phyloP scores from a whole-genome alignment of 2,329 filamentous ascomycete genomes.

The Cryphonectria carpinicola region DNA sequence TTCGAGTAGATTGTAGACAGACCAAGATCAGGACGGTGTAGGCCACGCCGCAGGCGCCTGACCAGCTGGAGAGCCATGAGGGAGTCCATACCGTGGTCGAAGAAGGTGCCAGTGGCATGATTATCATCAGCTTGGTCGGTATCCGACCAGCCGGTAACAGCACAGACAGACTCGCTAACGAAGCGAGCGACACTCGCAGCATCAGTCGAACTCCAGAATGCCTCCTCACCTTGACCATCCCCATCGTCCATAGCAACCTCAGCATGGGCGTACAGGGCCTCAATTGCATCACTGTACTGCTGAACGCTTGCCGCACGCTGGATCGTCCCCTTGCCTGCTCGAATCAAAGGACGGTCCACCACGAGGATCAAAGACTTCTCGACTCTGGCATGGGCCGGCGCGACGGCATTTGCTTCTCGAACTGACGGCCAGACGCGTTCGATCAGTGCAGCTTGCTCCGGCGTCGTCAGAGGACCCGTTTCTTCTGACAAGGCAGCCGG shows the following conservation, averaged over 20 bases:
- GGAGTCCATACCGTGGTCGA: conserved; percentile 32
- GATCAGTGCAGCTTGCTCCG: conserved; percentile 33
- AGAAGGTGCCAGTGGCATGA: conserved; percentile 22
- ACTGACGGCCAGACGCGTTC: conserved; percentile 20
- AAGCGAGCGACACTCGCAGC: neutral
- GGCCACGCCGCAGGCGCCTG: conserved; percentile 9
- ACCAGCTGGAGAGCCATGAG: conserved; percentile 32
- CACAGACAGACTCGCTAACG: neutral
- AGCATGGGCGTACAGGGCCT: neutral
- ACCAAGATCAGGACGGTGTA: conserved; percentile 6
- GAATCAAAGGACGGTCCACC: conserved; percentile 39
- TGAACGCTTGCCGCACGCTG: conserved; percentile 9
- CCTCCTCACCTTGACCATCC: neutral
- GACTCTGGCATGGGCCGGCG: conserved; percentile 36
- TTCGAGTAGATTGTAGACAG: conserved; percentile 16
- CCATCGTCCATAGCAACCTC: neutral
- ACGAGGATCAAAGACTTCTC: conserved; percentile 44
- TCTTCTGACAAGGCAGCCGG: conserved; percentile 32
- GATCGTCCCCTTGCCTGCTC: conserved; percentile 19
- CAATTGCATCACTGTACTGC: conserved; percentile 27
- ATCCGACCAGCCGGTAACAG: conserved; percentile 14
- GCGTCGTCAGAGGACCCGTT: conserved; percentile 32
- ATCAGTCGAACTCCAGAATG: neutral
- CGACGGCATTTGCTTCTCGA: conserved; percentile 13
- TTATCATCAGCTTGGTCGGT: conserved; percentile 15